Evolutionary conservation across 768 basidiomycete species (phyloP), one percentile per base, ranked within the genome.

Genomic region (Rickenella mellea): DNA sequence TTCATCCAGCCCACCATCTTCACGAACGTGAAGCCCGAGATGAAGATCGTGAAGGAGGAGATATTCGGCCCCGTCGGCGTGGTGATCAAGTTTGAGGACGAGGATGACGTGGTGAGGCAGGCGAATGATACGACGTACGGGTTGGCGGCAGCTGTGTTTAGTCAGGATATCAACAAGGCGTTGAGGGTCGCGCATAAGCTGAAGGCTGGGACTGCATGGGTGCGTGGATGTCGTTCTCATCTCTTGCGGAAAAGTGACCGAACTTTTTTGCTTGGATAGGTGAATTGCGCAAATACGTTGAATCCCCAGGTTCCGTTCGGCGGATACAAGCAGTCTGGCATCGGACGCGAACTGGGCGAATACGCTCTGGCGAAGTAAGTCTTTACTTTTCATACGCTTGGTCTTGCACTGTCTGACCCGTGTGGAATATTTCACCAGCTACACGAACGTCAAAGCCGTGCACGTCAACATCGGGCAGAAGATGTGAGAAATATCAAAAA

Each of bases 91-190:
- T 90, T 91, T 66, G 73, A 79, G 52, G 70, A 74, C 29, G 75
- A 74, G 49, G 67, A 69, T 40, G 77, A 85, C 44, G 79, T 78
- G 28, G 62, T 87, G 50, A 60, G 58, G 36, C 71, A 76, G 54
- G 94, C 90, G 21, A 99, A 99, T 62, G 82, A 94, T 57, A 83
- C 86, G 0, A 54, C 66, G 39, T 94, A 92, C 59, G 93, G 93
- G 44, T 76, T 96, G 33, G 90, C 89, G 11, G 80, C 85, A 2
- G 83, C 84, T 6, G 78, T 98, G 41, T 96, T 92, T 70, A 80
- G 84, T 27, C 69, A 76, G 54, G 71, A 93, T 61, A 61, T 94
- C 65, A 76, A 73, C 49, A 72, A 82, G 21, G 89, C 86, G 0
- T 62, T 93, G 41, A 64, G 66, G 45, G 76, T 79, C 2, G 84